phyloP scores from a whole-genome alignment of 2,329 filamentous ascomycete species.

The Penicillium sp. region DNA sequence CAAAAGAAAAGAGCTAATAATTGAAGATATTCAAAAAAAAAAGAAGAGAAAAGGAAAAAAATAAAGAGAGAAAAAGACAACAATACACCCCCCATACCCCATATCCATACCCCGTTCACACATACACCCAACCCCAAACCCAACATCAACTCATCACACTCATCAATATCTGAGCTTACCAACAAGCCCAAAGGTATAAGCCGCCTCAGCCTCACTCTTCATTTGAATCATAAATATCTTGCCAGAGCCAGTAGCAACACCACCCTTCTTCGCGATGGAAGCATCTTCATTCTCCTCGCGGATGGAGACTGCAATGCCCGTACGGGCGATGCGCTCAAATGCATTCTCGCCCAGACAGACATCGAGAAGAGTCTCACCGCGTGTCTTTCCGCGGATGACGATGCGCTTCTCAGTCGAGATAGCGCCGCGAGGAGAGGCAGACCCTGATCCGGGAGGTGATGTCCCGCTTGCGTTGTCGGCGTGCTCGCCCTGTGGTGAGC shows the following conservation, averaged over 20 bases:
- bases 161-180: conserved; percentile 51
- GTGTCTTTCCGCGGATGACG: conserved; percentile 69
- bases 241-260: conserved; percentile 57
- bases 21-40: conserved; percentile 12
- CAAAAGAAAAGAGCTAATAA: conserved; percentile 18
- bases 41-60: neutral
- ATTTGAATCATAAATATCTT: conserved; percentile 66
- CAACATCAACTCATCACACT: neutral
- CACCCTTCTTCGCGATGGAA: conserved; percentile 54
- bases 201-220: conserved; percentile 53
- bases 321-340: conserved; percentile 78
- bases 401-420: conserved; percentile 80
- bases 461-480: conserved; percentile 13
- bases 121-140: neutral
- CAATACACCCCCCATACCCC: conserved; percentile 11
- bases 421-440: conserved; percentile 45
- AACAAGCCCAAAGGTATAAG: conserved; percentile 55
- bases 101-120: neutral
- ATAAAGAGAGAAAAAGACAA: conserved; percentile 1
- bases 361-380: conserved; percentile 68
- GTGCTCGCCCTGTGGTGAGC: conserved; percentile 21
- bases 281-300: conserved; percentile 73
- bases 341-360: conserved; percentile 80
- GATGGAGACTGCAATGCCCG: conserved; percentile 84
- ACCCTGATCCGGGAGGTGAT: conserved; percentile 29